phyloP scores from a whole-genome alignment of 805 yeast species.

The Ogataea populi-albae region DNA sequence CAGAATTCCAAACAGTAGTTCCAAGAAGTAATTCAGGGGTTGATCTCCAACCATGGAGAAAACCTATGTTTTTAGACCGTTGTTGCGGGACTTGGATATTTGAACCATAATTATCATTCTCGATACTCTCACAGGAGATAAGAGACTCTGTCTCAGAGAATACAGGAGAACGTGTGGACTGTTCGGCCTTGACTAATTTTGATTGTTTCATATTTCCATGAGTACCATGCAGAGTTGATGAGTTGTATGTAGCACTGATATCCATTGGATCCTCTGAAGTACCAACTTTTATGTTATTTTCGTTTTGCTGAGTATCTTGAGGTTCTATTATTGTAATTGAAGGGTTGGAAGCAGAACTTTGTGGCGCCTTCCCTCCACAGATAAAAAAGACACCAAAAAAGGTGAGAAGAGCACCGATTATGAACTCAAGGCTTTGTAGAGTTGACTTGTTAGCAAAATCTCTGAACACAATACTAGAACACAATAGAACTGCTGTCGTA shows the following conservation, averaged over 20 bases:
- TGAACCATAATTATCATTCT: too few species aligned
- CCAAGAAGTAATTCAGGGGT: slow-evolving; percentile 6
- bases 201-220: too few species aligned
- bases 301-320: neutral
- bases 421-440: slow-evolving; percentile 25
- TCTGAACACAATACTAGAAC: slow-evolving; percentile 40
- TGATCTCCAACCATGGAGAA: slow-evolving; percentile 4
- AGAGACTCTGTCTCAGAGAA: neutral
- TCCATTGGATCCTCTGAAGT: too few species aligned
- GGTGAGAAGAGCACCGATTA: slow-evolving; percentile 36
- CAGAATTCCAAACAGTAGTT: too few species aligned
- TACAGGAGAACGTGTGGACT: too few species aligned
- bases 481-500: slow-evolving; percentile 41
- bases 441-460: slow-evolving; percentile 35
- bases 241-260: too few species aligned
- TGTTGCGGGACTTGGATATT: too few species aligned
- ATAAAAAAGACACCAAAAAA: slow-evolving; percentile 43
- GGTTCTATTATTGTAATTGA: too few species aligned
- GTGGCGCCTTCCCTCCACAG: slow-evolving; percentile 17
- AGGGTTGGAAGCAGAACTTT: neutral
- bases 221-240: too few species aligned
- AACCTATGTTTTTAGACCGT: neutral
- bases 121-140: neutral
- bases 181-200: too few species aligned
- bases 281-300: neutral